Conservation (phyloP, 2,329 filamentous ascomycete species). For the Fusarium anthophilum region DNA sequence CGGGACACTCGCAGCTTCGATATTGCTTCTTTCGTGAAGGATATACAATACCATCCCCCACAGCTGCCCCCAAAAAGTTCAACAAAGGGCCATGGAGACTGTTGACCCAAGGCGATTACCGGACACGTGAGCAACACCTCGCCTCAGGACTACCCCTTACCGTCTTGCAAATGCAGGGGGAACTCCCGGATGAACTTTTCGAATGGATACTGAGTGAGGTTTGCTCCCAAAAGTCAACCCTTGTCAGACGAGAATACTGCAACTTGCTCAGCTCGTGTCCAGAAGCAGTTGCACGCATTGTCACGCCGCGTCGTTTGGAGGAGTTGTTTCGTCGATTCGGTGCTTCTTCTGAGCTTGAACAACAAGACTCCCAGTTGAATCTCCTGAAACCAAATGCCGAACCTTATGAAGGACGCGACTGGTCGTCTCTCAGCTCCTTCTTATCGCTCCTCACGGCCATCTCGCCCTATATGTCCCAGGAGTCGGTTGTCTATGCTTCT, state of each 20-base stretch:
- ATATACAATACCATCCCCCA: constrained; percentile 40
- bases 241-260: constrained; percentile 69
- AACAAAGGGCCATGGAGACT: constrained; percentile 57
- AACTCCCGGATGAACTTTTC: constrained; percentile 71
- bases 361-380: constrained; percentile 32
- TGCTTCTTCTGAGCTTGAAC: constrained; percentile 58
- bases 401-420: constrained; percentile 54
- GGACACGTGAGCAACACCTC: constrained; percentile 66
- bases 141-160: constrained; percentile 69
- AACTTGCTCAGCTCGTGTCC: constrained; percentile 59
- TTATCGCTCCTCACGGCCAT: constrained; percentile 54
- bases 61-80: constrained; percentile 43
- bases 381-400: constrained; percentile 38
- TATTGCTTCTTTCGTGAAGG: constrained; percentile 63
- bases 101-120: constrained; percentile 54
- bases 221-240: constrained; percentile 62
- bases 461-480: constrained; percentile 48
- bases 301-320: constrained; percentile 58
- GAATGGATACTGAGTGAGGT: constrained; percentile 72
- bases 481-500: constrained; percentile 52
- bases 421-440: constrained; percentile 56
- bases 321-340: constrained; percentile 68
- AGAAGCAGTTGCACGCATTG: constrained; percentile 54
- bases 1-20: constrained; percentile 46
- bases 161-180: constrained; percentile 47